Evolutionary conservation across 2,329 filamentous ascomycete genomes (phyloP), one percentile per base, ranked within the genome.

Genomic region (Ascochyta lentis): DNA sequence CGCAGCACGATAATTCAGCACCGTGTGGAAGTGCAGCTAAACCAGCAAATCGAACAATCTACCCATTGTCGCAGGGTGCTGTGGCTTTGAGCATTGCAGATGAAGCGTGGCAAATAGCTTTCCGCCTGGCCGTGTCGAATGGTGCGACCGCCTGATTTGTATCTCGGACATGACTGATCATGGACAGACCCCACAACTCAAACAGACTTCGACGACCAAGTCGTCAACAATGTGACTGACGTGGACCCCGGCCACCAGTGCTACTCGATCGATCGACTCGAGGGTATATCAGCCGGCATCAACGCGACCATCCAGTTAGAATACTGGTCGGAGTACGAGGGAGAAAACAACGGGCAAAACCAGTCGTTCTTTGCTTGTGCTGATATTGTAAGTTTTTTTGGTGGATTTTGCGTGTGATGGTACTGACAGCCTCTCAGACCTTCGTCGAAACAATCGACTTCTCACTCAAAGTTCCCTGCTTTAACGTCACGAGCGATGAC

Each of bases 81-180:
- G 76, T 88, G 13, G 78, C 84, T 2, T 75, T 88, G 3, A 81
- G 83, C 6, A 80, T 83, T 19, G 83, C 86, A 40, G 81, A 86
- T 55, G 82, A 86, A 46, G 83, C 84, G 5, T 86, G 79, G 65
- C 77, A 81, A 37, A 72, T 85, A 23, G 78, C 81, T 46, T 76
- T 87, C 19, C 78, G 80, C 49, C 79, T 87, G 48, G 83, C 85
- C 0, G 82, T 84, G 58, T 70, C 72, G 5, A 75, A 80, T 48
- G 75, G 84, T 85, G 71, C 55, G 75, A 70, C 10, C 19, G 24
- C 19, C 5, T 6, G 8, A 39, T 9, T 10, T 6, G 2, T 4
- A 10, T 12, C 4, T 19, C 4, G 24, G 33, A 9, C 5, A 33
- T 16, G 23, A 10, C 22, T 33, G 22, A 31, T 13, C 19, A 2